Evolutionary conservation across 768 basidiomycete genomes (phyloP).

Genomic region (Hortiboletus flavorubellus): DNA sequence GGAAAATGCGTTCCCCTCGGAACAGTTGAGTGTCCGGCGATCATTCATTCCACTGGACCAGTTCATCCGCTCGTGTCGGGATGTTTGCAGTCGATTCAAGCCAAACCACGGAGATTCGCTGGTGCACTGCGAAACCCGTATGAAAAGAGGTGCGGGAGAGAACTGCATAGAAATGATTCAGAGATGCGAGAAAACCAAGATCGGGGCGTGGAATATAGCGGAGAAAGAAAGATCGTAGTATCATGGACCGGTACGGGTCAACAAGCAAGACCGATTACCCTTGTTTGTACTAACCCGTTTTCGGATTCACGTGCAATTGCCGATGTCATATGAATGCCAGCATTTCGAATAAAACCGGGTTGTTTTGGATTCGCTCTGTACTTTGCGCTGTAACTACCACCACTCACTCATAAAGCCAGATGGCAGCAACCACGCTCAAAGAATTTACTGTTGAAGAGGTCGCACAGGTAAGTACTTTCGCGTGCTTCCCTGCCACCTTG

Average conservation of each 20-base stretch:
- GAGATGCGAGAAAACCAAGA: background rate
- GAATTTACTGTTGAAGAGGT: constrained; percentile 58
- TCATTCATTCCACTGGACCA: background rate
- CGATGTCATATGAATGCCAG: background rate
- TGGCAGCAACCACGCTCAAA: constrained; percentile 37
- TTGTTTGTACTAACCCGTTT: background rate
- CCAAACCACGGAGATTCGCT: constrained; percentile 56
- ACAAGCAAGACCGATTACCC: too few relatives aligned
- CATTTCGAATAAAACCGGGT: constrained; percentile 1
- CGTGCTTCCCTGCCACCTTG: background rate
- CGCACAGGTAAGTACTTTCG: constrained; percentile 38
- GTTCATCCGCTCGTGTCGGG: background rate
- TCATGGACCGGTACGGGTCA: too few relatives aligned
- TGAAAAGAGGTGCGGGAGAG: constrained; percentile 31
- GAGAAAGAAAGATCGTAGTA: background rate
- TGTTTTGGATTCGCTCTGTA: background rate
- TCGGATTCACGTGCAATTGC: constrained; percentile 8
- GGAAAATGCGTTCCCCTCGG: background rate
- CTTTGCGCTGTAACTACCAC: background rate
- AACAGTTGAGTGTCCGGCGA: background rate
- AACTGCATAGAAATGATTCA: constrained; percentile 40
- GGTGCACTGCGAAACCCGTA: constrained; percentile 51
- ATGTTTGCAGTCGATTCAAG: background rate
- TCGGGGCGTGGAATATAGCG: background rate
- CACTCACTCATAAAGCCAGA: constrained; percentile 1